These are phyloP conservation scores for Selaginella moellendorffii DNA, from an alignment of 75 land plant species.

Conservation along the genomic window DNA sequence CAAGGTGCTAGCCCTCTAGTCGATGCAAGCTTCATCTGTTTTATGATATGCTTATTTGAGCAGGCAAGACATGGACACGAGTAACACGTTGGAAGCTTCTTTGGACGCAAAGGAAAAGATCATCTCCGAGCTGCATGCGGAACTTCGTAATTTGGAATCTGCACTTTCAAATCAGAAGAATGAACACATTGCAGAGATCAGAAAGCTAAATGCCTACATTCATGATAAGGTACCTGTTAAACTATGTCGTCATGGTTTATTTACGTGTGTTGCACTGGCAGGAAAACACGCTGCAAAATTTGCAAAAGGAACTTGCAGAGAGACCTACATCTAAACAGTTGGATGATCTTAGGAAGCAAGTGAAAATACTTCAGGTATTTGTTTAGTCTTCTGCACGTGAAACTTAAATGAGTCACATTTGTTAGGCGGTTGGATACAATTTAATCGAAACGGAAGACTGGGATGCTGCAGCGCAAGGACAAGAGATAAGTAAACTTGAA, in stretches of 20 bases:
- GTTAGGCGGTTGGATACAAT: conserved; percentile 97
- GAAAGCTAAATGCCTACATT: conserved; percentile 50
- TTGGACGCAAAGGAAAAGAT: conserved; percentile 84
- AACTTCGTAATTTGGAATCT: conserved; percentile 69
- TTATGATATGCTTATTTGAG: conserved; percentile 1
- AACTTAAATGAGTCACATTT: too few species aligned
- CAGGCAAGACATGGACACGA: conserved; percentile 64
- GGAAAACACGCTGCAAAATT: conserved; percentile 47
- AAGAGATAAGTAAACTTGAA: conserved; percentile 94
- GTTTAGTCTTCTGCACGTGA: not conserved
- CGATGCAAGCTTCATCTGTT: too few species aligned
- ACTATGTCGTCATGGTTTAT: not conserved
- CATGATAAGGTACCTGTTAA: conserved; percentile 59
- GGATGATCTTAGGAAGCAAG: conserved; percentile 86
- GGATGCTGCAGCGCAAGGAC: conserved; percentile 84
- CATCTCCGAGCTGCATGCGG: conserved; percentile 78
- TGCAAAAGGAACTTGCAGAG: conserved; percentile 65
- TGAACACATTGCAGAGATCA: conserved; percentile 58
- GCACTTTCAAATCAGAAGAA: conserved; percentile 67
- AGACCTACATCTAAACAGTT: conserved; percentile 83
- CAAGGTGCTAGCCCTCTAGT: conserved; percentile 18
- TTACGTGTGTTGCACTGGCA: conserved; percentile 15
- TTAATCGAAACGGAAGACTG: conserved; percentile 98
- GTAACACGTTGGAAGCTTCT: conserved; percentile 60
- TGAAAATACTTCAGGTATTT: conserved; percentile 87